Evolutionary conservation across 768 basidiomycete species (phyloP).

Genomic region (Boletales sp.): DNA sequence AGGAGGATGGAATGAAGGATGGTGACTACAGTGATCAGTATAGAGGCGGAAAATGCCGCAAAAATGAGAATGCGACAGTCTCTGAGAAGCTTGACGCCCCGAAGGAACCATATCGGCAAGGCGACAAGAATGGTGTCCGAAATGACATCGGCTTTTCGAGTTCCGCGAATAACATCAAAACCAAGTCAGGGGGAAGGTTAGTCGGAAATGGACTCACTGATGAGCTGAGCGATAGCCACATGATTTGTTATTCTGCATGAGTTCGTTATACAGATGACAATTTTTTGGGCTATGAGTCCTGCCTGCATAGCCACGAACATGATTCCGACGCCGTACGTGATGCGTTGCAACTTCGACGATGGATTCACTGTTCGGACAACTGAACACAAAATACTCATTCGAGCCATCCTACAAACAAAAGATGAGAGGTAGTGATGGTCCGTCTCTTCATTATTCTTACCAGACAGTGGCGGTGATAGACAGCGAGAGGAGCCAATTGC

Average conservation of each 20-base stretch:
- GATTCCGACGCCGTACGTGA: constrained; percentile 14
- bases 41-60: constrained; percentile 18
- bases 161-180: not conserved
- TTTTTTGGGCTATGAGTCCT: constrained; percentile 17
- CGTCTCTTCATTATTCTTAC: constrained; percentile 7
- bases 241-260: not conserved
- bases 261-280: constrained; percentile 8
- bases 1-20: constrained; percentile 23
- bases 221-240: constrained; percentile 21
- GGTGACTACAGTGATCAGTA: constrained; percentile 19
- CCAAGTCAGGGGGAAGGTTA: not conserved
- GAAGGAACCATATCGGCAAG: constrained; percentile 12
- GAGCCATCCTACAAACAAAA: constrained; percentile 16
- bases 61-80: constrained; percentile 19
- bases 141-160: constrained; percentile 17
- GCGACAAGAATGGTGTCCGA: constrained; percentile 20
- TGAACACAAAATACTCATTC: constrained; percentile 28
- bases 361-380: constrained; percentile 21
- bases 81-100: constrained; percentile 11
- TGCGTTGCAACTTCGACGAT: constrained; percentile 1
- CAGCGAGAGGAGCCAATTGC: constrained; percentile 20
- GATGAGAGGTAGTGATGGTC: not conserved
- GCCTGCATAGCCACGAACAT: constrained; percentile 14
- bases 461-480: constrained; percentile 18
- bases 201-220: constrained; percentile 15